phyloP scores from a whole-genome alignment of 2,329 filamentous ascomycete genomes.

The Talaromyces albobiverticillius region DNA sequence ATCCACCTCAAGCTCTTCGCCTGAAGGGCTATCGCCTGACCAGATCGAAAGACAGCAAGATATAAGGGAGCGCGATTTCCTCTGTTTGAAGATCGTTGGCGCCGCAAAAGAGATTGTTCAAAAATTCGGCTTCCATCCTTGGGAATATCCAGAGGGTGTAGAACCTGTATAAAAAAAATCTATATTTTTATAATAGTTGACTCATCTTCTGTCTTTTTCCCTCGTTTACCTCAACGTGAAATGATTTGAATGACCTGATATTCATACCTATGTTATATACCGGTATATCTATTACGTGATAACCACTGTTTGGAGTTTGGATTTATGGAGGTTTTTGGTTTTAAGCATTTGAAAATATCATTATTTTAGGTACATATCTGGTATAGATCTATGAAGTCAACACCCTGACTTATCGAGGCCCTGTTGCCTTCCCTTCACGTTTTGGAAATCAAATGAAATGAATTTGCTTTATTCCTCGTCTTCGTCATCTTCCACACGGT shows the following conservation, averaged over 20 bases:
- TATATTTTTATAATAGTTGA: too few relatives aligned
- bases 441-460: not conserved
- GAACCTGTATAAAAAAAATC: not conserved
- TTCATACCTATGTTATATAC: not conserved
- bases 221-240: too few relatives aligned
- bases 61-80: slow-evolving; percentile 26
- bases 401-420: not conserved
- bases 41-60: slow-evolving; percentile 9
- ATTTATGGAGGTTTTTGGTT: not conserved
- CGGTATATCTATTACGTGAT: not conserved
- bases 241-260: slow-evolving; percentile 1
- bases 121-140: slow-evolving; percentile 34
- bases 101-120: slow-evolving; percentile 32
- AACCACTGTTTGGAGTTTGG: not conserved
- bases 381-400: not conserved
- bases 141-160: slow-evolving; percentile 31
- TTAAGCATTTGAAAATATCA: not conserved
- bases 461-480: slow-evolving; percentile 41
- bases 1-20: not conserved
- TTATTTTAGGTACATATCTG: not conserved
- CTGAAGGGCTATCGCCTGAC: not conserved
- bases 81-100: slow-evolving; percentile 34
- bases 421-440: too few relatives aligned
- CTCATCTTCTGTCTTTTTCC: not conserved
- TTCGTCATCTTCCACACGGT: slow-evolving; percentile 49